These are phyloP conservation scores for Xanthoconium stramineum DNA, from an alignment of 768 basidiomycete species.

Conservation along the genomic window DNA sequence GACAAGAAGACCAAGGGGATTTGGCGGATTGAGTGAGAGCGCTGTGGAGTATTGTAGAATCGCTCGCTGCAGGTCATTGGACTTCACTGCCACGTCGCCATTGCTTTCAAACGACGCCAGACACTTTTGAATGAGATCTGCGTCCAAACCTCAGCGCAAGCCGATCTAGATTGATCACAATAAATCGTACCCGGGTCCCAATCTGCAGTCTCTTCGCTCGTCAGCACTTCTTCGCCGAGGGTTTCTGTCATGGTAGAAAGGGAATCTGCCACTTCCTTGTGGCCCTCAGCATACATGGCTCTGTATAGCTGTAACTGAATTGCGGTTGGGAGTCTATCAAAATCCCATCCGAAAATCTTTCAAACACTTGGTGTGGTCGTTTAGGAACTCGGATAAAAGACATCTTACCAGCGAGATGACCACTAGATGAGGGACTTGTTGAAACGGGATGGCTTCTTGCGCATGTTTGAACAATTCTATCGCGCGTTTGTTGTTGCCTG, in stretches of 20 bases:
- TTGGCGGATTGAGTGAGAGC: not conserved
- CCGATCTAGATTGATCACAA: not conserved
- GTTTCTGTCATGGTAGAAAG: not conserved
- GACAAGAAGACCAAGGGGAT: not conserved
- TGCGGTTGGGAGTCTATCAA: too few relatives aligned
- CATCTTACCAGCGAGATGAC: too few relatives aligned
- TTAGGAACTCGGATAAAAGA: too few relatives aligned
- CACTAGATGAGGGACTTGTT: not conserved
- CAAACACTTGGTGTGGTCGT: too few relatives aligned
- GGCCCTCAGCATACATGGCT: too few relatives aligned
- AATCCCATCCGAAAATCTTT: too few relatives aligned
- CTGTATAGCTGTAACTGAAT: too few relatives aligned
- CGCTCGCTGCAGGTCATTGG: not conserved
- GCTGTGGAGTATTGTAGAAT: not conserved
- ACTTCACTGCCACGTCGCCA: not conserved
- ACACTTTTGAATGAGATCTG: not conserved
- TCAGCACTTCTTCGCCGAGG: not conserved
- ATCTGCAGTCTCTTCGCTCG: not conserved
- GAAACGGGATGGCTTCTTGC: not conserved
- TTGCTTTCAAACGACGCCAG: not conserved
- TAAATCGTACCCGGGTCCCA: not conserved
- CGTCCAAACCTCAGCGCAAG: not conserved
- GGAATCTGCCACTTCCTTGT: not conserved
- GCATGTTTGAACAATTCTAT: constrained; percentile 1
- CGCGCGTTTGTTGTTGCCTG: not conserved